Conservation (phyloP, 352 stramenopile species). For the Globisporangium nunn region DNA sequence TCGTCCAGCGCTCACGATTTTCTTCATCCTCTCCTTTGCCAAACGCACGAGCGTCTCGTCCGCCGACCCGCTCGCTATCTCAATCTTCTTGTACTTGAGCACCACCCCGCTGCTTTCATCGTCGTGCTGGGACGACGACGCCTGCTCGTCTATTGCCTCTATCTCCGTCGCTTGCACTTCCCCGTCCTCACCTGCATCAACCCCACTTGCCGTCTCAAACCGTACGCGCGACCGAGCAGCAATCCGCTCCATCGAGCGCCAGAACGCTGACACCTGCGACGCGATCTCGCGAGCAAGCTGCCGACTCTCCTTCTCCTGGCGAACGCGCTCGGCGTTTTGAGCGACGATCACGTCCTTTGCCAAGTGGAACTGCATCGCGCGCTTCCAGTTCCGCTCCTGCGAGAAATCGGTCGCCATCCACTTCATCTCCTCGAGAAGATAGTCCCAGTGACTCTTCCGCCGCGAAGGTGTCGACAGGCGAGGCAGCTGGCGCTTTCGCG, state of each 20-base stretch:
- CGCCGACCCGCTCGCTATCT: conserved; percentile 12
- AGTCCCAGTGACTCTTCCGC: conserved; percentile 89
- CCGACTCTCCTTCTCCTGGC: conserved; percentile 54
- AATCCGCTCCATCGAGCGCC: conserved; percentile 81
- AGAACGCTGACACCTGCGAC: conserved; percentile 72
- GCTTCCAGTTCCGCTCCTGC: conserved; percentile 96
- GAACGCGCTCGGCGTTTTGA: conserved; percentile 58
- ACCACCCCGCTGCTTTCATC: conserved; percentile 9
- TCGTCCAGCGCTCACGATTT: conserved; percentile 38
- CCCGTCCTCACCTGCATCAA: conserved; percentile 2
- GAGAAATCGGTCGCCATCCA: conserved; percentile 96
- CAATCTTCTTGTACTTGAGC: conserved; percentile 38
- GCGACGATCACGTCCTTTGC: conserved; percentile 57
- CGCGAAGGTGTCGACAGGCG: conserved; percentile 43
- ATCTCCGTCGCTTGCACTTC: not conserved
- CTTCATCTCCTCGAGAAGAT: conserved; percentile 93
- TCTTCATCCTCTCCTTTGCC: conserved; percentile 23
- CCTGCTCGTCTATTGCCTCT: conserved; percentile 7
- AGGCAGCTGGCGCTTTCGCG: conserved; percentile 66
- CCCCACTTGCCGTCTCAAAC: conserved; percentile 29
- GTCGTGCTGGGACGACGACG: not conserved
- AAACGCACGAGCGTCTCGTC: conserved; percentile 6
- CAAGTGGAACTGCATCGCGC: conserved; percentile 51
- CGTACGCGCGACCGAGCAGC: conserved; percentile 67
- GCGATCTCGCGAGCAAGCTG: conserved; percentile 62